phyloP scores from a whole-genome alignment of 208 protist genomes.

The Leishmania amazonensis region DNA sequence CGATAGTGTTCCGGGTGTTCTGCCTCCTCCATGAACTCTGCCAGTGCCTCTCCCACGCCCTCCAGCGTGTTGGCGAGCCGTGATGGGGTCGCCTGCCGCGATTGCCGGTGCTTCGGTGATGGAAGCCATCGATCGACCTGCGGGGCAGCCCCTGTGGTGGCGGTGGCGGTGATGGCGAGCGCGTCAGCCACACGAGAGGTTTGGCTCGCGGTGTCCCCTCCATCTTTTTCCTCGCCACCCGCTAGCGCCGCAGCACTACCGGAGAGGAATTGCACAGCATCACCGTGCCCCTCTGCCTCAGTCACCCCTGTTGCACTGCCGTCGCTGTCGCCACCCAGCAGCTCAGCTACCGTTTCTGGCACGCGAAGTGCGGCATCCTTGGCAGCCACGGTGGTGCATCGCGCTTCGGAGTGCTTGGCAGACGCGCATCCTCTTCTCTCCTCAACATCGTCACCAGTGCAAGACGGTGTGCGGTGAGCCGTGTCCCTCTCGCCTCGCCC shows the following conservation, averaged over 20 bases:
- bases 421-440: background rate
- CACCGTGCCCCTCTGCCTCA: background rate
- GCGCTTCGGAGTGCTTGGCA: background rate
- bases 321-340: constrained; percentile 13
- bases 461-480: background rate
- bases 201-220: background rate
- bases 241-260: background rate
- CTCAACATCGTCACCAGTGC: background rate
- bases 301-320: background rate
- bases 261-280: background rate
- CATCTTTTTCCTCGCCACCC: background rate
- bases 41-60: constrained; percentile 21
- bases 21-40: constrained; percentile 16
- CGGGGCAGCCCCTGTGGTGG: background rate
- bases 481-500: background rate
- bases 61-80: constrained; percentile 11
- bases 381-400: background rate
- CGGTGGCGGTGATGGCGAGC: background rate
- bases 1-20: background rate
- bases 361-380: background rate
- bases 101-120: background rate
- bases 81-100: background rate
- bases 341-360: background rate
- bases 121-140: background rate
- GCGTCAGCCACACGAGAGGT: background rate